Conservation (phyloP, 768 basidiomycete species). For the Pilatotrama ljubarskyi region DNA sequence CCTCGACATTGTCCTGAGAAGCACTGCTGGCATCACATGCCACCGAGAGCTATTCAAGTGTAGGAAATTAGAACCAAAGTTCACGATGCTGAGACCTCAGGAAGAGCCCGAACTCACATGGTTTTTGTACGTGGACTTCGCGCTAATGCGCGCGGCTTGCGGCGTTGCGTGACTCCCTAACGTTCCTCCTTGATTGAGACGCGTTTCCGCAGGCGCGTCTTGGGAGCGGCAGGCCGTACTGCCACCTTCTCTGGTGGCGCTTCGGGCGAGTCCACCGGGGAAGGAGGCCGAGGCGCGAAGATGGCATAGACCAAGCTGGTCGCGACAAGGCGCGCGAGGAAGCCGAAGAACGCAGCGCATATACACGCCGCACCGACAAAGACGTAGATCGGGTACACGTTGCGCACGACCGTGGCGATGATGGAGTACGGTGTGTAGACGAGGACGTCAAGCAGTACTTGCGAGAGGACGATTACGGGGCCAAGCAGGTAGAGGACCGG, state of each 20-base stretch:
- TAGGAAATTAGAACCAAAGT: too few species aligned
- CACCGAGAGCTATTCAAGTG: too few species aligned
- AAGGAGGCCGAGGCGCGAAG: conserved; percentile 6
- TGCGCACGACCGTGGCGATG: conserved; percentile 8
- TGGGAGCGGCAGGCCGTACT: neutral
- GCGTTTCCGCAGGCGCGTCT: conserved; percentile 14
- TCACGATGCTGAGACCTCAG: too few species aligned
- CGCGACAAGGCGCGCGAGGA: conserved; percentile 19
- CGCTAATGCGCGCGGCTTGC: too few species aligned
- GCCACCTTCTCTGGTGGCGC: neutral
- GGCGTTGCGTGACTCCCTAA: neutral
- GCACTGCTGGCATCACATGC: too few species aligned
- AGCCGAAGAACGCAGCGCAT: conserved; percentile 21
- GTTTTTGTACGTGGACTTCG: too few species aligned
- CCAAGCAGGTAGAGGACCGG: conserved; percentile 44
- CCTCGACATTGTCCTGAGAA: too few species aligned
- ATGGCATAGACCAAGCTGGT: conserved; percentile 12
- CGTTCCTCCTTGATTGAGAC: conserved; percentile 19
- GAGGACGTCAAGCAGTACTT: conserved; percentile 43
- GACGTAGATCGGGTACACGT: conserved; percentile 30
- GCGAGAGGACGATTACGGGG: conserved; percentile 45
- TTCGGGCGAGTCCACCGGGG: neutral
- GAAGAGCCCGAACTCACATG: too few species aligned
- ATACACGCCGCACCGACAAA: conserved; percentile 25
- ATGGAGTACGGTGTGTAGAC: conserved; percentile 48